phyloP scores from a whole-genome alignment of 176 grass and related monocot species.

The Cenchrus fungigraminus region DNA sequence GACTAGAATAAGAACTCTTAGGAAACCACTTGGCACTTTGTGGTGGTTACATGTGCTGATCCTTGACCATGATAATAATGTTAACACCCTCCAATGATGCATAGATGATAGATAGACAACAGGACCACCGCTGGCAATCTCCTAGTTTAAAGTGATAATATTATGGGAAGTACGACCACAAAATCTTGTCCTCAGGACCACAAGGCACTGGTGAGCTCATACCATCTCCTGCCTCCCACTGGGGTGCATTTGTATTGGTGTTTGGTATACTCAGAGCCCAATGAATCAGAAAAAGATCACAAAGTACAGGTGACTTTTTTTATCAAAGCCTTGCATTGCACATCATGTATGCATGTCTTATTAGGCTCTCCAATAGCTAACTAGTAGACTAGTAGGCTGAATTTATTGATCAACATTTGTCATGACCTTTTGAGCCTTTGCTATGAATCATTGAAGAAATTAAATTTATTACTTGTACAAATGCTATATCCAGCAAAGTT shows the following conservation, averaged over 20 bases:
- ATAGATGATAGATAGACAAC: constrained; percentile 23
- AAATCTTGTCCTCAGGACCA: constrained; percentile 63
- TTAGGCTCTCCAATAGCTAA: neutral
- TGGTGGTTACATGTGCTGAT: constrained; percentile 34
- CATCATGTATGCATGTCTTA: constrained; percentile 28
- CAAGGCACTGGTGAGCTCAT: constrained; percentile 47
- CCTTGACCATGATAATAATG: constrained; percentile 54
- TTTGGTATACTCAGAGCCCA: constrained; percentile 39
- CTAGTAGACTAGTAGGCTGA: constrained; percentile 1
- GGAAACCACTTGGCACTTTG: constrained; percentile 44
- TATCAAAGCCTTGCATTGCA: constrained; percentile 18
- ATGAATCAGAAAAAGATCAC: constrained; percentile 21
- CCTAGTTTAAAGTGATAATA: constrained; percentile 37
- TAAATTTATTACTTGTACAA: neutral
- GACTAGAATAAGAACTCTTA: constrained; percentile 23
- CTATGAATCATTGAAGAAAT: neutral
- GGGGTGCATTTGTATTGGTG: constrained; percentile 50
- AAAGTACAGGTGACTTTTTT: constrained; percentile 19
- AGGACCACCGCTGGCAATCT: constrained; percentile 25
- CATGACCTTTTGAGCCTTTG: neutral
- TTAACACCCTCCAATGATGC: constrained; percentile 45
- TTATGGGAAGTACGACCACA: constrained; percentile 31
- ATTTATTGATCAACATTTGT: neutral
- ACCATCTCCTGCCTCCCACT: constrained; percentile 47
- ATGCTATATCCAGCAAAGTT: neutral